phyloP scores from a whole-genome alignment of 2,329 filamentous ascomycete species.

The Hymenoscyphus linearis region DNA sequence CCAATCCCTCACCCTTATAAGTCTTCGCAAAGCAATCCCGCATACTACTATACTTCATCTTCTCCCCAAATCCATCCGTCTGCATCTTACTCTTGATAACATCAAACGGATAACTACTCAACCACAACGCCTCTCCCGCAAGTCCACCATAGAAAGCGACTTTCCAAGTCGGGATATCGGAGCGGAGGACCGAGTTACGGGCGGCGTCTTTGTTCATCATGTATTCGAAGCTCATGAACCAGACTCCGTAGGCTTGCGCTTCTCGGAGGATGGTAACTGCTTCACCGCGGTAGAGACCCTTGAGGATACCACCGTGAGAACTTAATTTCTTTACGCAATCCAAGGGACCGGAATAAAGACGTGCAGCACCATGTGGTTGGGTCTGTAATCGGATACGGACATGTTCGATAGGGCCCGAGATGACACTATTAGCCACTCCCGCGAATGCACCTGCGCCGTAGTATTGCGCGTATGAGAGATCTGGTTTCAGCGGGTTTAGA shows the following conservation, averaged over 20 bases:
- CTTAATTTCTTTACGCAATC: conserved; percentile 88
- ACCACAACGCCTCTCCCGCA: conserved; percentile 90
- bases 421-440: conserved; percentile 79
- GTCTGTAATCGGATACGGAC: conserved; percentile 94
- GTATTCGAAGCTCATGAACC: conserved; percentile 94
- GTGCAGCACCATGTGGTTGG: conserved; percentile 77
- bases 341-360: conserved; percentile 76
- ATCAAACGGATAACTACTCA: conserved; percentile 90
- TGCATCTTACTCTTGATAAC: conserved; percentile 99
- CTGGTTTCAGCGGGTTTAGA: conserved; percentile 33
- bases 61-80: conserved; percentile 78
- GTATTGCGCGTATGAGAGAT: conserved; percentile 78
- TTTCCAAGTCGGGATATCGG: conserved; percentile 76
- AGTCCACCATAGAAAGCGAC: conserved; percentile 89
- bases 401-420: conserved; percentile 93
- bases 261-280: conserved; percentile 83
- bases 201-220: conserved; percentile 87
- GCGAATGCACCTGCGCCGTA: conserved; percentile 88
- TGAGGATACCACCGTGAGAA: conserved; percentile 58
- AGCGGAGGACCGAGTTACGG: conserved; percentile 69
- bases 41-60: conserved; percentile 74
- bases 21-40: conserved; percentile 83
- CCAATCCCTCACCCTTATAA: conserved; percentile 67
- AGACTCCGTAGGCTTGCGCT: conserved; percentile 89
- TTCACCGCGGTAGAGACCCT: conserved; percentile 80